Evolutionary conservation across 257 asterid genomes (phyloP), one percentile per base, ranked within the genome.

Genomic region (Voacanga thouarsii): DNA sequence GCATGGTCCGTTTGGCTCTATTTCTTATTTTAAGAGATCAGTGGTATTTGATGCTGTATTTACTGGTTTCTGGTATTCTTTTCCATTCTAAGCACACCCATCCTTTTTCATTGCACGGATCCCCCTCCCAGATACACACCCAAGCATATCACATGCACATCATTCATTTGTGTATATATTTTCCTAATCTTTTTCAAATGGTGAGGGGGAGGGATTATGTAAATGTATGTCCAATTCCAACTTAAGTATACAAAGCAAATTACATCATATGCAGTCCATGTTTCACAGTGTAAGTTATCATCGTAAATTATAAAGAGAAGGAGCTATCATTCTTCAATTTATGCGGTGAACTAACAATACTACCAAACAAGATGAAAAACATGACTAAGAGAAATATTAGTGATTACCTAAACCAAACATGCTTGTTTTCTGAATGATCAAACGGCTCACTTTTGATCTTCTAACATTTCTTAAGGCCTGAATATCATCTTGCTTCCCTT

Each of bases 361-460:
- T 18, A 41, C 7, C 47, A 53, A 28, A 44, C 4, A 3, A 71
- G 7, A 41, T 0, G 23, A 51, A 51, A 24, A 63, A 77, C 71
- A 61, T 2, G 28, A 76, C 12, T 33, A 80, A 41, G 19, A 5
- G 10, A 55, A 2, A 41, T n/a, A 71, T 28, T 50, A 69, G 71
- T 45, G 41, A 60, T 85, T 88, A 95, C 99, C 99, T 64, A 95
- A 83, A 77, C 96, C 97, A 71, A 96, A 87, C 98, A 93, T 90
- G 97, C 99, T 93, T 81, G 91, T 89, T 88, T 93, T 96, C 87
- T 92, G 97, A 82, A 93, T 82, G 41, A 80, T 84, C 82, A 96
- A 33, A 57, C 80, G 88, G 72, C 97, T 84, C 75, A 96, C 91
- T 92, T 96, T 96, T 50, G 99, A 96, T 89, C 98, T 87, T 87